A percentile compares a stretch with the other conserved stretches of the same genome.
phyloP scores from a whole-genome alignment of 2,329 filamentous ascomycete genomes.

The Clonostachys rhizophaga region DNA sequence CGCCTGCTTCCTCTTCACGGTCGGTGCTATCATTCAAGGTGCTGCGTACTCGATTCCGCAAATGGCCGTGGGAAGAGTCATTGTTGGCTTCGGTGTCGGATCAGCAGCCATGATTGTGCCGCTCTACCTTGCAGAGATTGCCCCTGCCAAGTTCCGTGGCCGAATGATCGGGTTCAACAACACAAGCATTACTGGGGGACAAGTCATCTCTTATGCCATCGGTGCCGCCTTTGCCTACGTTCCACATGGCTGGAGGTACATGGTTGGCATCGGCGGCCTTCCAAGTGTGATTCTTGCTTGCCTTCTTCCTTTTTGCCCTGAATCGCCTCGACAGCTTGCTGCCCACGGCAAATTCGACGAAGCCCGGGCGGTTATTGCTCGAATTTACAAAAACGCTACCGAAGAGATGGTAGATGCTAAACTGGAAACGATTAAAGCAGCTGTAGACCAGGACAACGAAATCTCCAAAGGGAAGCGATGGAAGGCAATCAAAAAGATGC shows the following conservation, averaged over 20 bases:
- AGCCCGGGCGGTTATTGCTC: not conserved
- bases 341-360: slow-evolving; percentile 20
- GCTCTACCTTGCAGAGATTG: slow-evolving; percentile 42
- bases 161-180: slow-evolving; percentile 41
- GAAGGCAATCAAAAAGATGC: slow-evolving; percentile 14
- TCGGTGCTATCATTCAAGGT: slow-evolving; percentile 16
- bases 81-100: slow-evolving; percentile 44
- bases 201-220: slow-evolving; percentile 12
- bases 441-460: too few species aligned
- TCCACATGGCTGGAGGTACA: slow-evolving; percentile 13
- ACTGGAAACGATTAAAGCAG: slow-evolving; percentile 10
- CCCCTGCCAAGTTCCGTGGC: slow-evolving; percentile 42
- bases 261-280: slow-evolving; percentile 9
- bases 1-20: slow-evolving; percentile 15
- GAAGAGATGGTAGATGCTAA: slow-evolving; percentile 20
- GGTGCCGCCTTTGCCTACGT: slow-evolving; percentile 25
- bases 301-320: slow-evolving; percentile 9
- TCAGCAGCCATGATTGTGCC: slow-evolving; percentile 38
- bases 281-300: slow-evolving; percentile 9
- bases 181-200: slow-evolving; percentile 11
- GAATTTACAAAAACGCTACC: slow-evolving; percentile 11
- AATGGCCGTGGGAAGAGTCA: slow-evolving; percentile 24
- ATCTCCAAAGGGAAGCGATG: too few species aligned
- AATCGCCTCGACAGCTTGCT: slow-evolving; percentile 11
- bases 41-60: slow-evolving; percentile 14